Evolutionary conservation across 2,329 filamentous ascomycete species (phyloP), one percentile per base, ranked within the genome.

Genomic region (Botrytis galanthina): DNA sequence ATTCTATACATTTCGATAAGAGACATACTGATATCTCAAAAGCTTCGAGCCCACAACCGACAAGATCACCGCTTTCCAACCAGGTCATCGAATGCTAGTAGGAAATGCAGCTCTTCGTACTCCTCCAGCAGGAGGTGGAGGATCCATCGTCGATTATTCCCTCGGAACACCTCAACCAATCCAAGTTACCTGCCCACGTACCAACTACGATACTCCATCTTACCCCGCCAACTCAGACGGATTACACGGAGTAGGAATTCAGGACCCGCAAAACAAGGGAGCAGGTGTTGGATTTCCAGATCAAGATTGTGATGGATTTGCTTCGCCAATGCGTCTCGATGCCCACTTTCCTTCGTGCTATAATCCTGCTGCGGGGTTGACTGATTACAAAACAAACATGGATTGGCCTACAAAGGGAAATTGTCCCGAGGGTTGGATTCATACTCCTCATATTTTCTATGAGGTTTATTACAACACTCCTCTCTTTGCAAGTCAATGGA

Each of bases 301-400:
- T 79, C 86, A 87, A 80, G 87, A 90, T 79, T 94, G 93, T 80
- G 89, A 92, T 78, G 87, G 88, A 70, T 85, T 83, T 73, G 85
- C 85, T 76, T 90, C 89, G 70, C 89, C 89, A 74, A 85, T 97
- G 67, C 92, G 94, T 71, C 85, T 95, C 62, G 94, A 97, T 83
- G 83, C 97, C 75, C 93, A 93, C 87, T 97, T 97, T 84, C 93
- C 93, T 3, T 95, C 92, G 5, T 97, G 94, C 87, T 96, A 93
- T 90, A 93, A 96, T 79, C 93, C 93, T 69, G 86, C 89, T 77
- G 90, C 72, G 32, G 77, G 75, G 22, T 84, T 87, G 7, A 66
- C 78, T 0, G 84, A 90, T 79, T 88, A 91, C 82, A 84, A 85
- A 76, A 86, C 85, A 46, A 89, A 97, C 81, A 88, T 97, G 77